Evolutionary conservation across 1,284 basidiomycete genomes (phyloP).

Genomic region (Cutaneotrichosporon dermatis): DNA sequence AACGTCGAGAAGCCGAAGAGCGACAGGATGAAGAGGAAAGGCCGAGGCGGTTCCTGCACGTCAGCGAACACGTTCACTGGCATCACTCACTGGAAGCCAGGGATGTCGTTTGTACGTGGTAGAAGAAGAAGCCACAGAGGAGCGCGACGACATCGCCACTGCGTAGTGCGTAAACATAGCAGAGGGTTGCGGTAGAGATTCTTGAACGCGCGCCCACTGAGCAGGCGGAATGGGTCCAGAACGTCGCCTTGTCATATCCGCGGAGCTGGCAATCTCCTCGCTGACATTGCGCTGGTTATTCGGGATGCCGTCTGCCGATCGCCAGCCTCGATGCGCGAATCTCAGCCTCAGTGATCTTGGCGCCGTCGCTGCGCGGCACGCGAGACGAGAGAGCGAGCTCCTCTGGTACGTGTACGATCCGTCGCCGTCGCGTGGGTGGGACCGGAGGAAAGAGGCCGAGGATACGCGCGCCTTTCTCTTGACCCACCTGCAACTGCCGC

Average conservation of each 20-base stretch:
- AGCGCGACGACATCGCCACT: slow-evolving; percentile 76
- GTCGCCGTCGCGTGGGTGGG: slow-evolving; percentile 32
- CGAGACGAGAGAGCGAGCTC: slow-evolving; percentile 72
- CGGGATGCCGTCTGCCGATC: slow-evolving; percentile 34
- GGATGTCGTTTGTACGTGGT: slow-evolving; percentile 71
- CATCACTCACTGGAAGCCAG: slow-evolving; percentile 73
- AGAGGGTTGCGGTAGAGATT: slow-evolving; percentile 91
- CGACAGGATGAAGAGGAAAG: slow-evolving; percentile 95
- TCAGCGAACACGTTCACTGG: neutral
- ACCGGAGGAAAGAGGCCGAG: slow-evolving; percentile 59
- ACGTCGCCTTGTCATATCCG: slow-evolving; percentile 77
- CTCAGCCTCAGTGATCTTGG: slow-evolving; percentile 61
- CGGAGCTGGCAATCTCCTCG: slow-evolving; percentile 63
- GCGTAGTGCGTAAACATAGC: slow-evolving; percentile 80
- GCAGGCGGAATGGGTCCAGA: slow-evolving; percentile 80
- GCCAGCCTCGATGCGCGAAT: slow-evolving; percentile 54
- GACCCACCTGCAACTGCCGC: slow-evolving; percentile 37
- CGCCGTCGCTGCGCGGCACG: slow-evolving; percentile 67
- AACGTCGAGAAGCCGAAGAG: slow-evolving; percentile 95
- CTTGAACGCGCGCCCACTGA: slow-evolving; percentile 96
- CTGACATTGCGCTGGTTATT: slow-evolving; percentile 41
- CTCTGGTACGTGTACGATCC: slow-evolving; percentile 54
- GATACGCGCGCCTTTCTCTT: slow-evolving; percentile 68
- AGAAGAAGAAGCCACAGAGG: slow-evolving; percentile 53
- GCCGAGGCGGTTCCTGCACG: slow-evolving; percentile 55